Base-by-base conservation (phyloP, 257 asterid species). In the Solanum corneliomulleri region DNA sequence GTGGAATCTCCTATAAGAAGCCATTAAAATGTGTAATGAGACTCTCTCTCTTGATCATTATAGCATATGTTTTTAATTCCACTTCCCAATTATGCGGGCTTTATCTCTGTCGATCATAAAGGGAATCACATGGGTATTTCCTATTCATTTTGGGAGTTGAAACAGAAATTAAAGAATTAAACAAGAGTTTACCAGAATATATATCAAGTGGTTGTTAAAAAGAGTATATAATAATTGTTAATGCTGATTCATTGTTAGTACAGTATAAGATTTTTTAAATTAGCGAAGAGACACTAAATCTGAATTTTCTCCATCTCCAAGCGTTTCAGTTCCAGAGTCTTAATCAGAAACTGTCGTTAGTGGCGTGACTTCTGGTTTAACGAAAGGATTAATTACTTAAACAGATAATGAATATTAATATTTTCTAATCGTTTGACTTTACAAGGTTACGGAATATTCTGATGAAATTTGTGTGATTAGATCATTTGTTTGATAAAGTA, bases 51-150 rank as follows among this genome's bases (percentile, higher is more conserved):
- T 66, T 42, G 78, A 84, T 80, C 85, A 80, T 84, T n/a, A 42
- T 84, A 64, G 44, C 62, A 84, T 66, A 25, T 66, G 87, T 66
- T 84, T 49, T 84, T 27, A 47, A 83, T 60, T 62, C 44, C 64
- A 16, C 27, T 62, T 39, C 87, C 75, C 78, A 84, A 41, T 84
- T 84, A 64, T 84, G 62, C 77, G 62, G 84, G 84, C 64, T 44
- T 77, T 77, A 44, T 27, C 64, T 78, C 84, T 84, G 87, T 84
- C 81, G 60, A 39, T 84, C 64, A 42, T 66, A 35, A 84, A 84
- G 70, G 69, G 84, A 41, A 39, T 86, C 89, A 86, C 90, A 89
- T 89, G 90, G 85, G 31, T 71, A 66, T 81, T 71, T 86, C 31
- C 44, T 80, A 39, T 45, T 70, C 62, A 23, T 39, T 52, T 86